phyloP scores from a whole-genome alignment of 495 filamentous ascomycete genomes.

The Talaromyces adpressus region DNA sequence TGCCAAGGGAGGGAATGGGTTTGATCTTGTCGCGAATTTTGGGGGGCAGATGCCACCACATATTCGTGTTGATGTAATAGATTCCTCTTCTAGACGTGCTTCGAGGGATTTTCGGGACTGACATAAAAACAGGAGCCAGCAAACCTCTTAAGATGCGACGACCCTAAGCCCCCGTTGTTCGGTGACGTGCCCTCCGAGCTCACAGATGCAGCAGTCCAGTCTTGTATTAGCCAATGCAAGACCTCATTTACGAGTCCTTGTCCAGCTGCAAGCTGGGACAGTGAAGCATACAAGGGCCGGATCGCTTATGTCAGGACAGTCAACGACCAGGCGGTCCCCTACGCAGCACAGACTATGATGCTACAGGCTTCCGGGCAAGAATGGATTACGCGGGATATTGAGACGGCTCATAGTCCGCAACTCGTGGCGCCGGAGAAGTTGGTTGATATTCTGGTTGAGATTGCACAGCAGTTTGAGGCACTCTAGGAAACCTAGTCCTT shows the following conservation, averaged over 20 bases:
- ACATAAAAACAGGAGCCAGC: constrained; percentile 4
- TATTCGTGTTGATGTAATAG: constrained; percentile 11
- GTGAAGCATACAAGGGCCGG: constrained; percentile 11
- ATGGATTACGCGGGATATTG: constrained; percentile 20
- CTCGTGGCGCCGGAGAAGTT: constrained; percentile 14
- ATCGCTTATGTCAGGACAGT: constrained; percentile 19
- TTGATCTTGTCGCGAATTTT: constrained; percentile 13
- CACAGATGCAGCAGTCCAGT: no score
- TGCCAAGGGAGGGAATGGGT: constrained; percentile 12
- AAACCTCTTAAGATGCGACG: constrained; percentile 12
- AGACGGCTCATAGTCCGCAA: constrained; percentile 14
- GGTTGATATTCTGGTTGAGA: constrained; percentile 9
- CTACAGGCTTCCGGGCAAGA: constrained; percentile 14
- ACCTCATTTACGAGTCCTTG: no score
- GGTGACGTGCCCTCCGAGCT: constrained; percentile 7
- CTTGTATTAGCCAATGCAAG: no score
- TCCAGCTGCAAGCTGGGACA: constrained; percentile 13
- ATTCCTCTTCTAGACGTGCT: constrained; percentile 2
- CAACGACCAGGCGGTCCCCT: constrained; percentile 16
- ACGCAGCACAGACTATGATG: constrained; percentile 21
- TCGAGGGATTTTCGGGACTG: no score
- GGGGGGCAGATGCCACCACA: constrained; percentile 11
- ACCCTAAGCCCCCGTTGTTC: constrained; percentile 13
- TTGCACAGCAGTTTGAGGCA: constrained; percentile 5
- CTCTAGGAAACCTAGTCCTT: neutral